Evolutionary conservation across 208 protist genomes (phyloP).

Genomic region (Angomonas ambiguus): DNA sequence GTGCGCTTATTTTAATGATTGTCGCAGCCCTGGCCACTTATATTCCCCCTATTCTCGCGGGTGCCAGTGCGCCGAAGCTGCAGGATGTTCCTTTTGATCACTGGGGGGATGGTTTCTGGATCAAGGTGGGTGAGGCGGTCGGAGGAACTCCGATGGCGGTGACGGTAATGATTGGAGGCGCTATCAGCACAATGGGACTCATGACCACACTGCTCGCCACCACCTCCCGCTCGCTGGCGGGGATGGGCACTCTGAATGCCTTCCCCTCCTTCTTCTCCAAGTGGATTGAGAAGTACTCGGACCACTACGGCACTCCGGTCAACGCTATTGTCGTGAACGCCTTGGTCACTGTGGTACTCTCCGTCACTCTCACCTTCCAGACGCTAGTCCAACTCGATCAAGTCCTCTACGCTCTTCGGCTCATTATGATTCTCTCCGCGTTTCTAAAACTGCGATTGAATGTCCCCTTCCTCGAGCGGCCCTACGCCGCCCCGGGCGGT

Average conservation of each 20-base stretch:
- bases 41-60: slow-evolving; percentile 81
- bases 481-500: slow-evolving; percentile 70
- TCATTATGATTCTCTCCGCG: slow-evolving; percentile 66
- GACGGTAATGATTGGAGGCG: slow-evolving; percentile 72
- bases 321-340: slow-evolving; percentile 82
- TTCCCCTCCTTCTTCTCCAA: slow-evolving; percentile 68
- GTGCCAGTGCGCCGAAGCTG: slow-evolving; percentile 55
- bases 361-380: slow-evolving; percentile 68
- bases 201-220: slow-evolving; percentile 84
- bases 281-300: slow-evolving; percentile 58
- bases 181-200: slow-evolving; percentile 78
- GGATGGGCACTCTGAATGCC: slow-evolving; percentile 84
- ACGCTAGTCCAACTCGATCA: slow-evolving; percentile 81
- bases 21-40: slow-evolving; percentile 70
- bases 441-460: slow-evolving; percentile 67
- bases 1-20: slow-evolving; percentile 82
- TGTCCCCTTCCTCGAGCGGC: slow-evolving; percentile 73
- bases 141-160: slow-evolving; percentile 69
- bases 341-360: slow-evolving; percentile 63
- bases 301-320: slow-evolving; percentile 54
- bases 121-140: slow-evolving; percentile 80
- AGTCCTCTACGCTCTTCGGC: slow-evolving; percentile 77
- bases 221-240: slow-evolving; percentile 76
- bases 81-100: slow-evolving; percentile 51
- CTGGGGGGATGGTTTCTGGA: slow-evolving; percentile 87